Evolutionary conservation across 2,329 filamentous ascomycete genomes (phyloP), one percentile per base, ranked within the genome.

Genomic region (Sclerotinia glacialis): DNA sequence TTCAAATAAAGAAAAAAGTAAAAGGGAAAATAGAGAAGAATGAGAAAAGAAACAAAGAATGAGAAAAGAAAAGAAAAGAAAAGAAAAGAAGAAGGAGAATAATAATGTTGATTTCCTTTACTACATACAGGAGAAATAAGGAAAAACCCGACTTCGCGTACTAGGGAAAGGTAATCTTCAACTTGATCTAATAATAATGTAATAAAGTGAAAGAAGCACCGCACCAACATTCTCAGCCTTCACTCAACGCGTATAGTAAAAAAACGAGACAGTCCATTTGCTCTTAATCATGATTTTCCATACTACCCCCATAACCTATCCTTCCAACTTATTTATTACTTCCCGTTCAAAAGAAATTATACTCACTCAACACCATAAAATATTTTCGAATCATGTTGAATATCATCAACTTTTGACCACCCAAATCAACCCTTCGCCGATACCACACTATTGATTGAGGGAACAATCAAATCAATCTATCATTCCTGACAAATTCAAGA

Each of bases 211-310:
- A 58, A 58, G 37, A 40, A 40, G 37, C 37, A 40, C 37, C 37
- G 59, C 59, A 62, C 46, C 59, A 62, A 62, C 56, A 60, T 46
- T 62, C 34, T 62, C 59, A 62, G 59, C 59, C 59, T 37, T 61
- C 58, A 61, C 31, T 61, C 58, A 61, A 47, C 44, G 44, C 58
- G 58, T 59, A 34, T 59, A 44, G 31, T 37, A 46, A 37, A 26
- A 26, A 44, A 59, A 59, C n/a, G 55, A 59, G 31, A 26, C 23
- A 61, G 46, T 34, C 58, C 31, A 34, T 49, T 47, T 61, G 28
- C 58, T 49, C 40, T 50, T 37, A 58, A 52, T 62, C 59, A 62
- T 62, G 59, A 23, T 37, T 62, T 40, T 59, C 55, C 53, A 55
- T 55, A 37, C 52, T 55, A 37, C 31, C 56, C 56, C 56, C 56